Conservation (phyloP, 108 stramenopile species). For the Cyclotella baltica region DNA sequence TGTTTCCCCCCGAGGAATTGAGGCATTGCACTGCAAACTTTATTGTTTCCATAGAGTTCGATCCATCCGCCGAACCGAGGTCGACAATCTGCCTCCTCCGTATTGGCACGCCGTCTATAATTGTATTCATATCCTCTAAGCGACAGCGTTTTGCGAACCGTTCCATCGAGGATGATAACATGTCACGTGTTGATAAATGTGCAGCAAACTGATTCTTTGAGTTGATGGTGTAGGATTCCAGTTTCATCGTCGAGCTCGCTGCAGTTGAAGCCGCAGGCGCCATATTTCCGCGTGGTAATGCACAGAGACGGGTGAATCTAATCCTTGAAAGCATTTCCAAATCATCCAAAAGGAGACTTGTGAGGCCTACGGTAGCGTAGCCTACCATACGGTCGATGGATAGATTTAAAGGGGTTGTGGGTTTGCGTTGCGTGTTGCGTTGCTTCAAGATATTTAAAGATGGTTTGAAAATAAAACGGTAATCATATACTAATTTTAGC, state of each 20-base stretch:
- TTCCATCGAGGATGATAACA: conserved; percentile 4
- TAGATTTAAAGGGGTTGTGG: no score
- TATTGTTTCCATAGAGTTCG: conserved; percentile 43
- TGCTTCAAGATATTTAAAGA: no score
- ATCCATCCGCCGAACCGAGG: conserved; percentile 51
- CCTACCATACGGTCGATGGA: no score
- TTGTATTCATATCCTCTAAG: conserved; percentile 5
- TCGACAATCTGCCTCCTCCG: conserved; percentile 24
- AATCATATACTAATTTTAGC: no score
- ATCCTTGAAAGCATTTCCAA: no score
- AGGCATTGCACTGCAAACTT: conserved; percentile 22
- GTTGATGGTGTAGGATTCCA: not conserved
- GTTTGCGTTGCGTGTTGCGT: no score
- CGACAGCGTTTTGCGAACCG: conserved; percentile 18
- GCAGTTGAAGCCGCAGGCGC: not conserved
- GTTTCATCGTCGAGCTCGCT: not conserved
- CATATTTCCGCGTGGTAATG: no score
- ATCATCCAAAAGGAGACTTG: no score
- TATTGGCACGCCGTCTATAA: conserved; percentile 5
- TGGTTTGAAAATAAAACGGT: no score
- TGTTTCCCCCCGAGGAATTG: no score
- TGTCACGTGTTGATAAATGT: not conserved
- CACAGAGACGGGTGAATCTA: no score
- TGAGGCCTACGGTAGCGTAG: no score
- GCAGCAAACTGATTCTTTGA: not conserved